A percentile compares a stretch with the other conserved stretches of the same genome.
phyloP scores from a whole-genome alignment of 805 yeast species.

The Zygoascus tannicola region DNA sequence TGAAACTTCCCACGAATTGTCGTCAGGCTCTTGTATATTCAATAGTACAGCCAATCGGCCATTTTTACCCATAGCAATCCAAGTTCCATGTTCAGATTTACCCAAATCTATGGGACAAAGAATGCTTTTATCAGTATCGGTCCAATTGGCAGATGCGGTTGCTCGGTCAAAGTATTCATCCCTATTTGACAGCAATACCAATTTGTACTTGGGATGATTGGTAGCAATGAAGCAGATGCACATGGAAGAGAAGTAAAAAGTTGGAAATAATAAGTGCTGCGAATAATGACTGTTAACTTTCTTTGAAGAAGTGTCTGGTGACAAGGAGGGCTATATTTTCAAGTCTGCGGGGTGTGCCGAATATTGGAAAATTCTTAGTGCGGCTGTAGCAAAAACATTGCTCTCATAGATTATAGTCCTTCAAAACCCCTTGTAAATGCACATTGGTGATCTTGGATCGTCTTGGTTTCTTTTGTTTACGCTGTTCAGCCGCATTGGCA shows the following conservation, averaged over 20 bases:
- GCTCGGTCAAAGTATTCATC: conserved; percentile 76
- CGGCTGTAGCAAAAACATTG: no score
- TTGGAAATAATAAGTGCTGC: no score
- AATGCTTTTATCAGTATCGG: conserved; percentile 27
- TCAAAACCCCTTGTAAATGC: conserved; percentile 91
- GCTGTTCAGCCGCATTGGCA: conserved; percentile 33
- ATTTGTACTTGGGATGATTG: conserved; percentile 54
- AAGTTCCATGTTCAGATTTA: conserved; percentile 71
- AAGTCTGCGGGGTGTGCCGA: no score
- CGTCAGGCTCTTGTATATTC: conserved; percentile 51
- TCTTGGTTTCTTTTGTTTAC: conserved; percentile 85
- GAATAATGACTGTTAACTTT: no score
- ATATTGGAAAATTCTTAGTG: no score
- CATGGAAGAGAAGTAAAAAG: no score
- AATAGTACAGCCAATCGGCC: conserved; percentile 67
- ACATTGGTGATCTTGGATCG: conserved; percentile 89
- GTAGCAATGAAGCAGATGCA: conserved; percentile 68
- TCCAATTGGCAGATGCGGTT: conserved; percentile 47
- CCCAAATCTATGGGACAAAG: conserved; percentile 70
- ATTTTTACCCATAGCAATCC: conserved; percentile 65
- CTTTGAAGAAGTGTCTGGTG: no score
- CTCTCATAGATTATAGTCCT: conserved; percentile 49
- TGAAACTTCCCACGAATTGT: conserved; percentile 32
- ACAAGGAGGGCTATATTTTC: no score
- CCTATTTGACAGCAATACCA: conserved; percentile 71